Evolutionary conservation across 495 filamentous ascomycete species (phyloP), one percentile per base, ranked within the genome.

Genomic region (Hypoxylon intermedium): DNA sequence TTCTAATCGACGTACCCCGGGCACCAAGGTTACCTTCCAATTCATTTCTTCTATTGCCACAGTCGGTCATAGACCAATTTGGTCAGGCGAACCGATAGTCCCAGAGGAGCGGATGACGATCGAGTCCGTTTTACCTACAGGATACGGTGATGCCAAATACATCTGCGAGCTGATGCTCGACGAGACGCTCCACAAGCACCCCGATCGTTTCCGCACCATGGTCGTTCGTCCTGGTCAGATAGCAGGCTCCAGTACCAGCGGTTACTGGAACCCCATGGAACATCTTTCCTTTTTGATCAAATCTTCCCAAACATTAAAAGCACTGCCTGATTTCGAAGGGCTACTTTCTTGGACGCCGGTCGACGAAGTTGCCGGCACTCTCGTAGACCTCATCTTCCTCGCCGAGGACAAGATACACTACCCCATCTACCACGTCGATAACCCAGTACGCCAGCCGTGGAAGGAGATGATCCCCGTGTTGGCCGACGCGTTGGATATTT

Each of bases 381-480:
- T 69, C 5, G 30, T 42, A 1, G 66, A 65, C 12, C 49, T 69
- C 0, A 12, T 53, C 24, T 40, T 54, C 18, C 59, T 56, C 2
- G n/a, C 45, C n/a, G 50, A 54, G 23, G 51, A 60, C 5, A 45
- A 48, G 15, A 57, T 36, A 0, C 68, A 73, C 0, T 69, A 76
- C 18, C 72, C 76, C 1, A 64, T 83, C 18, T 85, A 84, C 43
- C 82, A 85, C 55, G 73, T 85, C 34, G 82, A 84, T 4, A 83
- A 84, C 52, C 80, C 78, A 0, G 54, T 74, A 5, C 60, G 77
- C 0, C 80, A 83, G 65, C 68, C 73, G 0, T 84, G 82, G 82
- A 47, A 53, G 1, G 68, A 77, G 5, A 80, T 80, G 70, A 69
- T 75, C 0, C 31, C 58, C 0, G 36, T 79, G 0, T 47, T 86